Evolutionary conservation across 805 yeast species (phyloP).

Genomic region (Candida takata): DNA sequence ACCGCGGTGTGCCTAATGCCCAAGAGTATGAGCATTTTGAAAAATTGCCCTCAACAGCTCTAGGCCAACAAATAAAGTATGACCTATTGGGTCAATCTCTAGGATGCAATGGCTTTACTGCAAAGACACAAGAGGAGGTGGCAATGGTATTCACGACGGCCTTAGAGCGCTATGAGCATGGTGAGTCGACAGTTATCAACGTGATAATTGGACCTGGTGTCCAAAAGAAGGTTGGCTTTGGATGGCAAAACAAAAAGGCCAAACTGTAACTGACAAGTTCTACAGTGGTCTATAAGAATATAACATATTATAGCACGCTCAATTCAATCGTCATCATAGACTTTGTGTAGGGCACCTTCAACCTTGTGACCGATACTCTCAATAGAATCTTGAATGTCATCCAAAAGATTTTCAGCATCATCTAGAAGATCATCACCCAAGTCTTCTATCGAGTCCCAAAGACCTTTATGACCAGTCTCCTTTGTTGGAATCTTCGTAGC

Average conservation of each 20-base stretch:
- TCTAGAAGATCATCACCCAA: slow-evolving; percentile 16
- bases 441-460: slow-evolving; percentile 23
- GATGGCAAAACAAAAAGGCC: slow-evolving; percentile 55
- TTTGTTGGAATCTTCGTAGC: no score
- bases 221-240: slow-evolving; percentile 49
- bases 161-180: slow-evolving; percentile 23
- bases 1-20: slow-evolving; percentile 50
- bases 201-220: slow-evolving; percentile 56
- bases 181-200: slow-evolving; percentile 43
- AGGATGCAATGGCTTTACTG: slow-evolving; percentile 50
- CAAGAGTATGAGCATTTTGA: slow-evolving; percentile 15
- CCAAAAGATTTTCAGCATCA: slow-evolving; percentile 13
- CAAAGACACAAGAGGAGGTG: slow-evolving; percentile 35
- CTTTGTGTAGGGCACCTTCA: slow-evolving; percentile 12
- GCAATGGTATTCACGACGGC: slow-evolving; percentile 29
- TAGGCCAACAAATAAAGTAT: slow-evolving; percentile 49
- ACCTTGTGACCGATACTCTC: slow-evolving; percentile 6
- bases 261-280: slow-evolving; percentile 16
- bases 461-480: slow-evolving; percentile 15
- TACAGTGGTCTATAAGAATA: no score
- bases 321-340: slow-evolving; percentile 1
- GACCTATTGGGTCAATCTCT: slow-evolving; percentile 48
- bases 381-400: slow-evolving; percentile 13
- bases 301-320: neutral
- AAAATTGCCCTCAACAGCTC: slow-evolving; percentile 51